Evolutionary conservation across 2,329 filamentous ascomycete species (phyloP).

Genomic region (Scedosporium minutisporum): DNA sequence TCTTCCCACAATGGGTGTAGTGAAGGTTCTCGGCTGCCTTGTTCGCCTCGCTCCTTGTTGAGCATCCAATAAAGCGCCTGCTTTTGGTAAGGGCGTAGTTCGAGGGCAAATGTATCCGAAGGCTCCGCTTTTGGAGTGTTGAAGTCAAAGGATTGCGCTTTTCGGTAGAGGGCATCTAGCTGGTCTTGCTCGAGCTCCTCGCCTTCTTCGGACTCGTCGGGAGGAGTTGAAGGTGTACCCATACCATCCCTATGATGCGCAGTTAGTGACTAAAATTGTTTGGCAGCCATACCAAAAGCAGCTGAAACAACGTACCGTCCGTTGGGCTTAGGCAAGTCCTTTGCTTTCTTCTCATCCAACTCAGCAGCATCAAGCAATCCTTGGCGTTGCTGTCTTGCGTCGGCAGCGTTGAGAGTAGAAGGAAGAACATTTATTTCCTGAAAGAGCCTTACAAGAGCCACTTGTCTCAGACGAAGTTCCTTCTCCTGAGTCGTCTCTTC

Average conservation of each 20-base stretch:
- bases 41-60: constrained; percentile 76
- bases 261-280: too few species aligned
- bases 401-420: constrained; percentile 60
- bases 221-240: neutral
- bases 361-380: constrained; percentile 82
- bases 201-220: constrained; percentile 70
- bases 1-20: constrained; percentile 99
- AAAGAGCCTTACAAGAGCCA: constrained; percentile 79
- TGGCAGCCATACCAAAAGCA: neutral
- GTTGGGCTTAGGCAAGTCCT: constrained; percentile 23
- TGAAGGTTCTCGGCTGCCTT: constrained; percentile 60
- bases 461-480: constrained; percentile 70
- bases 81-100: constrained; percentile 84
- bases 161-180: constrained; percentile 85
- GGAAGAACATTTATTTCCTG: constrained; percentile 80
- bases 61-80: constrained; percentile 97
- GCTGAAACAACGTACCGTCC: neutral
- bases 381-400: constrained; percentile 71
- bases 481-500: constrained; percentile 81
- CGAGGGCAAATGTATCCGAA: constrained; percentile 69
- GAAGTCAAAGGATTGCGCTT: constrained; percentile 95
- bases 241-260: too few species aligned
- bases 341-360: constrained; percentile 67
- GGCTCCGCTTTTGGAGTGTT: constrained; percentile 80
- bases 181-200: constrained; percentile 92